Base-by-base conservation (phyloP, 1,284 basidiomycete genomes). In the Sutorius eximius region DNA sequence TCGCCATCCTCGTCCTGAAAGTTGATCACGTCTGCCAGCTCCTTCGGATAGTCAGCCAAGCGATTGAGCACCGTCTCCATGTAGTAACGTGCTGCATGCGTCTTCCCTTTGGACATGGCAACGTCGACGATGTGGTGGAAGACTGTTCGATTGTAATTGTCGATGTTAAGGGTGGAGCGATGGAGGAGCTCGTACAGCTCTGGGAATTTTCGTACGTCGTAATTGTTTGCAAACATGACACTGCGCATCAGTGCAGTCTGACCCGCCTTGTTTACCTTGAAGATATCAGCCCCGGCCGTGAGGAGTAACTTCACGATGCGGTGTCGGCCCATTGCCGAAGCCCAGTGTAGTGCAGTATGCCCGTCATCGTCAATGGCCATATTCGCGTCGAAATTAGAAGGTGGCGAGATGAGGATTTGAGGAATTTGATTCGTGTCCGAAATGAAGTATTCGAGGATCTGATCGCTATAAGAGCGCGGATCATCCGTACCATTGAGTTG, bases 191-290 rank as follows among this genome's bases (percentile, higher is more conserved):
- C 96, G 73, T 98, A 99, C 20, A 99, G 79, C 71, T 99, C 96
- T 3, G 95, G 94, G 67, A 99, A 99, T 73, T 99, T 99, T 66
- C 97, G 92, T 51, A 99, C 89, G 73, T 99, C 97, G 71, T 99
- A 99, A 73, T 99, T 99, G 76, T 99, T 99, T 56, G 94, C 93
- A 72, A 99, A 99, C 97, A 99, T 99, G 67, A 98, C 97, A 61
- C 89, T 91, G 22, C 97, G 91, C 97, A 99, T 99, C 51, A 99
- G 77, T 0, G 97, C 91, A 11, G 97, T 99, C 73, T 99, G 97
- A 27, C 97, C 97, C 24, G 93, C 86, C 70, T 91, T 91, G 78
- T 99, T 99, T 63, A 96, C 94, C 63, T 93, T 90, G 80, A 98
- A 99, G 61, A 98, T 94, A 71, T 98, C 94, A 12, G 96, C 96